Conservation (phyloP, 495 filamentous ascomycete species). For the Podospora bellae-mahoneyi region DNA sequence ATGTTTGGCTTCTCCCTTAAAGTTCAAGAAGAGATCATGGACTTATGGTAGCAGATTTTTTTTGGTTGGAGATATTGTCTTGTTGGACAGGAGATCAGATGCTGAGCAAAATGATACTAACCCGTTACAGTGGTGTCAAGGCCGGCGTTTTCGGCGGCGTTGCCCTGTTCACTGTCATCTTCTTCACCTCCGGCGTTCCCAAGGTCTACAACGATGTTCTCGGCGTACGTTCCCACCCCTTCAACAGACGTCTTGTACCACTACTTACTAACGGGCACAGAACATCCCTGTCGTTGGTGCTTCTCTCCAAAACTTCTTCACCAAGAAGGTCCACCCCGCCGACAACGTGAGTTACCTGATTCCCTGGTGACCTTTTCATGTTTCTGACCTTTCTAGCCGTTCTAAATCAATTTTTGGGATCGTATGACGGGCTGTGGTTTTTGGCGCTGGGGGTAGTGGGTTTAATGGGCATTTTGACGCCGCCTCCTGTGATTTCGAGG, state of each 20-base stretch:
- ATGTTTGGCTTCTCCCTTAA: too few relatives aligned
- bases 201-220: slow-evolving; percentile 53
- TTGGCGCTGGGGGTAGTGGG: slow-evolving; percentile 13
- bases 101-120: not conserved
- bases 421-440: slow-evolving; percentile 10
- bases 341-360: slow-evolving; percentile 50
- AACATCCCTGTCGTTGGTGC: slow-evolving; percentile 51
- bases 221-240: slow-evolving; percentile 25
- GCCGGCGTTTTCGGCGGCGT: slow-evolving; percentile 51
- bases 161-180: slow-evolving; percentile 55
- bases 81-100: not conserved
- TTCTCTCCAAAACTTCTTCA: slow-evolving; percentile 34
- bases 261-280: slow-evolving; percentile 33
- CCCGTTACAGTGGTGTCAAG: slow-evolving; percentile 40
- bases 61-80: not conserved
- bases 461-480: slow-evolving; percentile 13
- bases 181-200: slow-evolving; percentile 59
- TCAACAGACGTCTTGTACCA: not conserved
- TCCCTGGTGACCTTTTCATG: not conserved
- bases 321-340: slow-evolving; percentile 52
- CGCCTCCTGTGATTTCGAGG: slow-evolving; percentile 4
- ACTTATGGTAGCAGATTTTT: too few relatives aligned
- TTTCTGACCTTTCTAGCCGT: slow-evolving; percentile 33
- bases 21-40: too few relatives aligned
- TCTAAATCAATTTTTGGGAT: slow-evolving; percentile 33